Conservation (phyloP, 192 early-diverging fungal species). For the Linnemannia hyalina region DNA sequence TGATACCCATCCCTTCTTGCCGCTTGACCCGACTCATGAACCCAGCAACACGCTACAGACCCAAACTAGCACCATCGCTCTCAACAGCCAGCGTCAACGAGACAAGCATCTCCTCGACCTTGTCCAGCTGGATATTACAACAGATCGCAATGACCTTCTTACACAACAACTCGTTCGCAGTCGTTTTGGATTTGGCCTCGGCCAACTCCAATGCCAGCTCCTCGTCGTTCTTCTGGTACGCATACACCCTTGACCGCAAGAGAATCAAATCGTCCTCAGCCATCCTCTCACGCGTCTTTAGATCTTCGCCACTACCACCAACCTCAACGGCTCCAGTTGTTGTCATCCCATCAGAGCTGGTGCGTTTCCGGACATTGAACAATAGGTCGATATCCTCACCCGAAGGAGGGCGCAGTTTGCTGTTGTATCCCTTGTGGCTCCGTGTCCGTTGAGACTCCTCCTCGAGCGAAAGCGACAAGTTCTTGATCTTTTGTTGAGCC, state of each 20-base stretch:
- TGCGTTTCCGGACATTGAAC: slow-evolving; percentile 24
- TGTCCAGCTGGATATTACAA: slow-evolving; percentile 82
- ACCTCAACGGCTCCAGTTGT: slow-evolving; percentile 5
- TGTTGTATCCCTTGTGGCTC: background rate
- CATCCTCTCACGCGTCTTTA: slow-evolving; percentile 23
- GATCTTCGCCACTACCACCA: background rate
- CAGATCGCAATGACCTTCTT: slow-evolving; percentile 89
- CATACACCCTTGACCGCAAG: slow-evolving; percentile 53
- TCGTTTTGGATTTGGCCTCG: slow-evolving; percentile 63
- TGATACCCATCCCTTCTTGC: slow-evolving; percentile 36
- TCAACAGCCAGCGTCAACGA: slow-evolving; percentile 86
- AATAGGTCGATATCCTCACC: slow-evolving; percentile 36
- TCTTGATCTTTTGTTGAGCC: too few species aligned
- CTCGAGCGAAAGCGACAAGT: too few species aligned
- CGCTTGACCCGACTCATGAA: slow-evolving; percentile 64
- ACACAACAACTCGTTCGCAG: slow-evolving; percentile 81
- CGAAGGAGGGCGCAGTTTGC: slow-evolving; percentile 12
- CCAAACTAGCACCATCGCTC: slow-evolving; percentile 70
- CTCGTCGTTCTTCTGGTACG: slow-evolving; percentile 56
- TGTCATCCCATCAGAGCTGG: background rate
- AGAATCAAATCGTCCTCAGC: slow-evolving; percentile 51
- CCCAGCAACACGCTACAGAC: slow-evolving; percentile 58
- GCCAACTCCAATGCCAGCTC: slow-evolving; percentile 71
- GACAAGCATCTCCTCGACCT: slow-evolving; percentile 83
- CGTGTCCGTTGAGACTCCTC: too few species aligned